Evolutionary conservation across 129 eudicot species (phyloP).

Genomic region (Erigeron canadensis): DNA sequence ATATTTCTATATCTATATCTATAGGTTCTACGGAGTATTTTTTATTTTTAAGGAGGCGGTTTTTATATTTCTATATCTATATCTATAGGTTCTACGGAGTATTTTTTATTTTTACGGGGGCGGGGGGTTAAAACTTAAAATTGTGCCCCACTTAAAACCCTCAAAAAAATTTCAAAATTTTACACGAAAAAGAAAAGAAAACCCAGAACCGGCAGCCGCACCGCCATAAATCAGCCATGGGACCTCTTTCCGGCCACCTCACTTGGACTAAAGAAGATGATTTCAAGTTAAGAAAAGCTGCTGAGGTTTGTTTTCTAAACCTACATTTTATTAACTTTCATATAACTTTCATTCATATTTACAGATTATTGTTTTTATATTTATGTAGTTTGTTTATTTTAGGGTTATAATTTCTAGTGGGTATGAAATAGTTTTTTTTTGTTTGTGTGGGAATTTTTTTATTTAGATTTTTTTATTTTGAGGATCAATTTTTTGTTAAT

Average conservation of each 20-base stretch:
- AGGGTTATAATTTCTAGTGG: not conserved
- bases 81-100: too few relatives aligned
- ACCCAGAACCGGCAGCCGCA: constrained; percentile 31
- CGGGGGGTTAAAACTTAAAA: not conserved
- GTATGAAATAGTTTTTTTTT: not conserved
- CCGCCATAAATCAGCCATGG: constrained; percentile 53
- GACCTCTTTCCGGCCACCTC: constrained; percentile 48
- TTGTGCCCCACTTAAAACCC: constrained; percentile 41
- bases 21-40: too few relatives aligned
- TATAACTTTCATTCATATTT: not conserved
- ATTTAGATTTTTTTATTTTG: not conserved
- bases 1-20: not conserved
- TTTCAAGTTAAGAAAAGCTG: constrained; percentile 55
- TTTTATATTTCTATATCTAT: not conserved
- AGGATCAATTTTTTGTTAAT: not conserved
- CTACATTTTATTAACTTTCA: constrained; percentile 23
- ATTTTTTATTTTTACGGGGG: not conserved
- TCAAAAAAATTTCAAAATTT: not conserved
- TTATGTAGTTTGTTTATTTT: not conserved
- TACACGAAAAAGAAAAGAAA: not conserved
- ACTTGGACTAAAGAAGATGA: constrained; percentile 71
- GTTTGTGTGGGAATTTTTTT: not conserved
- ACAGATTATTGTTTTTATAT: not conserved
- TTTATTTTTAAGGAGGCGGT: not conserved
- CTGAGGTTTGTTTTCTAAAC: constrained; percentile 46